Conservation (phyloP, 495 filamentous ascomycete species). For the Cryomyces antarcticus region DNA sequence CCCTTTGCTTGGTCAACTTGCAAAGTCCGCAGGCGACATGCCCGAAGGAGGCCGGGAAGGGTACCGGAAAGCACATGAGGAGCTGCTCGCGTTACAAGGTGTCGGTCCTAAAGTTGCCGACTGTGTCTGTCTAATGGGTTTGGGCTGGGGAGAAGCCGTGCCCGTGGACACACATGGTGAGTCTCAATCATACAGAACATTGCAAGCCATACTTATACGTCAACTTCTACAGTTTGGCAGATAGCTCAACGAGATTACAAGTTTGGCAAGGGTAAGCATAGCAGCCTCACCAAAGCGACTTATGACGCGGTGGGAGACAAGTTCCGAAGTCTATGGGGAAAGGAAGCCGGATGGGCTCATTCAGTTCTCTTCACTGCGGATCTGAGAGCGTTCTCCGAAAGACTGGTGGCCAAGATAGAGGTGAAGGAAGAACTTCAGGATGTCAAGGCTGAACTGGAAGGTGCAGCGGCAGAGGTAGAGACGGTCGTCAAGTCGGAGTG, state of each 20-base stretch:
- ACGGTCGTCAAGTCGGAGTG: constrained; percentile 18
- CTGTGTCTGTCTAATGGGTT: constrained; percentile 88
- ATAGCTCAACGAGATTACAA: constrained; percentile 91
- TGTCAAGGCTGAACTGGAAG: constrained; percentile 13
- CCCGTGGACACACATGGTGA: constrained; percentile 86
- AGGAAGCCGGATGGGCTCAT: constrained; percentile 93
- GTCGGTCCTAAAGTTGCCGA: constrained; percentile 95
- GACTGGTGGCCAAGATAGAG: constrained; percentile 30
- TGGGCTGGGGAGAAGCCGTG: constrained; percentile 91
- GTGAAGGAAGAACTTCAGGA: constrained; percentile 20
- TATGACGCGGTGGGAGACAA: constrained; percentile 81
- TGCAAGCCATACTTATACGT: neutral
- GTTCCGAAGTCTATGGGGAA: constrained; percentile 80
- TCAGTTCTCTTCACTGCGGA: constrained; percentile 93
- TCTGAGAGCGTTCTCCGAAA: constrained; percentile 61
- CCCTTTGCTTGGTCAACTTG: constrained; percentile 32
- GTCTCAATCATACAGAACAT: constrained; percentile 6
- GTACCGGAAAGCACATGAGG: constrained; percentile 67
- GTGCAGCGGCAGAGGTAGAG: constrained; percentile 8
- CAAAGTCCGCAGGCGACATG: constrained; percentile 27
- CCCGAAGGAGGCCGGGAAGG: constrained; percentile 37
- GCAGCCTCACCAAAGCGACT: constrained; percentile 67
- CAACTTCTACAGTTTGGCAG: constrained; percentile 56
- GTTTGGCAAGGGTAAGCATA: constrained; percentile 68
- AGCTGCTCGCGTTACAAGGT: constrained; percentile 56